Evolutionary conservation across 2,329 filamentous ascomycete species (phyloP), one percentile per base, ranked within the genome.

Genomic region (Colletotrichum sp.): DNA sequence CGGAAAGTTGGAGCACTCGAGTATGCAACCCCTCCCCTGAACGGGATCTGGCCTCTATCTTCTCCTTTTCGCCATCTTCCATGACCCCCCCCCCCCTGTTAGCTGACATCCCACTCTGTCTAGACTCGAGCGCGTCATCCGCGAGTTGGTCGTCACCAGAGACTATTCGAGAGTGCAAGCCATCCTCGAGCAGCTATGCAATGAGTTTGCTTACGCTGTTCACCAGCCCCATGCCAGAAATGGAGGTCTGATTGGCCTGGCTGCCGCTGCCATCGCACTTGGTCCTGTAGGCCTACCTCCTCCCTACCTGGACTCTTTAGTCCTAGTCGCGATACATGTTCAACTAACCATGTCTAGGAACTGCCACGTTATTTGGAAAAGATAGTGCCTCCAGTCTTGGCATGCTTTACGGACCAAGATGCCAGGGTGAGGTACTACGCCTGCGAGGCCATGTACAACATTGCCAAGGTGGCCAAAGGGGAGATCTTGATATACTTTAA

Each of bases 401-500:
- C 97, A 68, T 99, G 98, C 88, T 99, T 99, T 85, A 95, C 95
- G 74, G 98, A 99, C 80, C 97, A 99, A 87, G 97, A 99, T 93
- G 96, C 97, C 32, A 92, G 97, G 74, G 97, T 99, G 36, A 92
- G 97, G 78, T 99, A 99, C 85, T 99, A 99, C 86, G 97, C 97
- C 28, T 99, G 97, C 86, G 97, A 99, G 88, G 98, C 96, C 85
- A 99, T 99, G 97, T 99, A 99, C 87, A 99, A 99, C 85, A 99
- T 99, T 82, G 96, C 97, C 82, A 99, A 99, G 87, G 97, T 99
- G 64, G 97, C 96, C 76, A 99, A 99, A 86, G 97, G 98, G 48
- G 97, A 99, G 85, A 97, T 99, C 24, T 86, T 99, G 78, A 92
- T 98, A 55, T 99, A 98, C 88, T 99, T 99, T 86, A 99, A 99